A percentile compares a stretch with the other conserved stretches of the same genome.
phyloP scores from a whole-genome alignment of 805 yeast genomes.

The Starmerella tilneyi region DNA sequence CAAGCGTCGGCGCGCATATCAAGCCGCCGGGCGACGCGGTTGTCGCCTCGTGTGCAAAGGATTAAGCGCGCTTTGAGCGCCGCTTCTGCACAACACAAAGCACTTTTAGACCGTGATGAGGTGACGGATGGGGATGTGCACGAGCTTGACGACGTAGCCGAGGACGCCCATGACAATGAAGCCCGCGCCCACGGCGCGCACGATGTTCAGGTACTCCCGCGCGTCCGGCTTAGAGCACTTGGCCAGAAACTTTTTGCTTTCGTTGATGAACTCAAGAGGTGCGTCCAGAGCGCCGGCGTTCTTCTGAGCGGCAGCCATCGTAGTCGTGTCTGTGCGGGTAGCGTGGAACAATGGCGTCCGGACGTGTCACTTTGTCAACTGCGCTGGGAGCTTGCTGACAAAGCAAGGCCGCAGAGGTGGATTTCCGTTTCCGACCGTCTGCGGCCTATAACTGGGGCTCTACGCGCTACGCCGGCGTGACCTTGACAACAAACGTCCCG shows the following conservation, averaged over 20 bases:
- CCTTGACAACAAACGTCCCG: too few species aligned
- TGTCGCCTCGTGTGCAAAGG: too few species aligned
- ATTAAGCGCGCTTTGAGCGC: too few species aligned
- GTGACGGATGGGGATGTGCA: conserved; percentile 94
- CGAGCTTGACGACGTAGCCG: conserved; percentile 86
- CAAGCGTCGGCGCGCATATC: too few species aligned
- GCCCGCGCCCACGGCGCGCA: conserved; percentile 94
- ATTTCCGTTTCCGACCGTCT: neutral
- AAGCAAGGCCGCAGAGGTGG: neutral
- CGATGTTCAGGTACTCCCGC: conserved; percentile 76
- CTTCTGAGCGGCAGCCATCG: conserved; percentile 5
- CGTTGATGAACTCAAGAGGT: conserved; percentile 83
- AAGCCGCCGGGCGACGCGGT: too few species aligned
- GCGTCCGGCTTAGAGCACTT: conserved; percentile 89
- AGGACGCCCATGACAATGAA: conserved; percentile 96
- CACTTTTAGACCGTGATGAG: conserved; percentile 59
- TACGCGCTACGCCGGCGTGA: too few species aligned
- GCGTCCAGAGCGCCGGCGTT: conserved; percentile 31
- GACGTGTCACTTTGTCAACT: conserved; percentile 5
- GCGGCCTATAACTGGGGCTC: too few species aligned
- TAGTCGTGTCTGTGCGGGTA: conserved; percentile 11
- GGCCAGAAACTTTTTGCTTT: conserved; percentile 77
- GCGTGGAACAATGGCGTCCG: neutral
- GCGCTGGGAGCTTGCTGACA: neutral
- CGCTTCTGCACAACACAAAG: neutral